A percentile compares a stretch with the other conserved stretches of the same genome.
Evolutionary conservation across 225 moss, liverwort and hornwort species (phyloP).

Genomic region (Sphagnum tenellum): DNA sequence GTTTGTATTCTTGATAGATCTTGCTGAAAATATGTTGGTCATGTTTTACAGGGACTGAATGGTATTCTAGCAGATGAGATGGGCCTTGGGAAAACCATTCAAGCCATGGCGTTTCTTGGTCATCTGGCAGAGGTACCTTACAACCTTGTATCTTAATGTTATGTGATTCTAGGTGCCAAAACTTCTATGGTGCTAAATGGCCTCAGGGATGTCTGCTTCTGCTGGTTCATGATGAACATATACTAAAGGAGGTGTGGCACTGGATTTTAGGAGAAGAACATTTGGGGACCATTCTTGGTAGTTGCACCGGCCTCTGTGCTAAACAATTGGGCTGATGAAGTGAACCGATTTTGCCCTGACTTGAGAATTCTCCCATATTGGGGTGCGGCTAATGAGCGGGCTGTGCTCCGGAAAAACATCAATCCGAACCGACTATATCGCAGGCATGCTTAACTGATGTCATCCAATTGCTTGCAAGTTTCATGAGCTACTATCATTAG

Average conservation of each 20-base stretch:
- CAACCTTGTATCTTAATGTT: background rate
- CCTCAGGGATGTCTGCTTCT: too few relatives aligned
- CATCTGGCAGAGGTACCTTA: slow-evolving; percentile 84
- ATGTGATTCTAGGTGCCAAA: too few relatives aligned
- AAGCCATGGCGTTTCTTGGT: slow-evolving; percentile 96
- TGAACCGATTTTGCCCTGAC: slow-evolving; percentile 83
- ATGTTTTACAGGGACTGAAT: slow-evolving; percentile 60
- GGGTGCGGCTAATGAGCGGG: slow-evolving; percentile 75
- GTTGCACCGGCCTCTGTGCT: slow-evolving; percentile 96
- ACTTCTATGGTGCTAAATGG: too few relatives aligned
- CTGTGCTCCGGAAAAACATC: slow-evolving; percentile 83
- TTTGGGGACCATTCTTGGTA: slow-evolving; percentile 96
- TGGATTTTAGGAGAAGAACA: slow-evolving; percentile 74
- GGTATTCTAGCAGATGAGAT: slow-evolving; percentile 97
- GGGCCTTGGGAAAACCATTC: slow-evolving; percentile 99
- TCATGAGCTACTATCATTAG: background rate
- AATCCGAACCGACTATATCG: slow-evolving; percentile 81
- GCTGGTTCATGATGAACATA: background rate
- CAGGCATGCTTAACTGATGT: slow-evolving; percentile 23
- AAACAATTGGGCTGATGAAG: slow-evolving; percentile 99
- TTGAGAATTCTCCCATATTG: slow-evolving; percentile 91
- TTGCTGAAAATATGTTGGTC: too few relatives aligned
- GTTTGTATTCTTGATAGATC: too few relatives aligned
- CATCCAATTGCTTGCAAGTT: background rate
- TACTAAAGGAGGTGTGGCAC: background rate